Conservation (phyloP, 2,329 filamentous ascomycete genomes). For the Plenodomus lindquistii region DNA sequence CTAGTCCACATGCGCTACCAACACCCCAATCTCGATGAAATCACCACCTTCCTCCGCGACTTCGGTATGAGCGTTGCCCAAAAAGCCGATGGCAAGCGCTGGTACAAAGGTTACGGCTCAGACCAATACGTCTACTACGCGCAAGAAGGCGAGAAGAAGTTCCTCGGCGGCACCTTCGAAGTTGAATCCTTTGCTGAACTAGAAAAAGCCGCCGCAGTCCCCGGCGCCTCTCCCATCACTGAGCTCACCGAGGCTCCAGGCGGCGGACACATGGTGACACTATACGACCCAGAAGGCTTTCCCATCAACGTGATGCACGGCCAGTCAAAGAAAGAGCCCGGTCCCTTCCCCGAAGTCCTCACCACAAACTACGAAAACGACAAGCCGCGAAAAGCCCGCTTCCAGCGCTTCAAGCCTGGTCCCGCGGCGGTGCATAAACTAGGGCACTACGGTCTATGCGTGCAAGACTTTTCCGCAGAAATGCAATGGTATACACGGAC, state of each 20-base stretch:
- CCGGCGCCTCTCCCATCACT: constrained; percentile 54
- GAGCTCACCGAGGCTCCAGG: constrained; percentile 58
- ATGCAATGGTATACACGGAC: constrained; percentile 51
- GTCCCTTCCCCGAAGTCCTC: constrained; percentile 54
- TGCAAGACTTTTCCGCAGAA: constrained; percentile 43
- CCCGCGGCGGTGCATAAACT: constrained; percentile 56
- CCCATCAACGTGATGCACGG: constrained; percentile 63
- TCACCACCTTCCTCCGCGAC: constrained; percentile 50
- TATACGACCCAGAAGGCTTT: constrained; percentile 56
- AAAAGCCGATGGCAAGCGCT: constrained; percentile 48
- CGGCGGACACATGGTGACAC: constrained; percentile 55
- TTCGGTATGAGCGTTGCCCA: constrained; percentile 43
- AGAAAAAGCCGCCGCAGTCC: constrained; percentile 52
- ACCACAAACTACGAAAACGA: constrained; percentile 47
- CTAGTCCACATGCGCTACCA: constrained; percentile 60
- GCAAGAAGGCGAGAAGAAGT: constrained; percentile 54
- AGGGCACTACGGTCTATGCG: constrained; percentile 53
- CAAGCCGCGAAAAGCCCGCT: constrained; percentile 54
- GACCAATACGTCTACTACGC: constrained; percentile 65
- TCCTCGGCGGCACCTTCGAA: constrained; percentile 62
- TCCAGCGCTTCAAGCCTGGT: constrained; percentile 57
- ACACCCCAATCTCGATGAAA: constrained; percentile 54
- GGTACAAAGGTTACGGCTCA: constrained; percentile 64
- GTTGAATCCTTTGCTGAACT: constrained; percentile 62
- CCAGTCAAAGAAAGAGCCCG: constrained; percentile 52